Conservation (phyloP, 2,329 filamentous ascomycete species). For the Diaporthe sp. region DNA sequence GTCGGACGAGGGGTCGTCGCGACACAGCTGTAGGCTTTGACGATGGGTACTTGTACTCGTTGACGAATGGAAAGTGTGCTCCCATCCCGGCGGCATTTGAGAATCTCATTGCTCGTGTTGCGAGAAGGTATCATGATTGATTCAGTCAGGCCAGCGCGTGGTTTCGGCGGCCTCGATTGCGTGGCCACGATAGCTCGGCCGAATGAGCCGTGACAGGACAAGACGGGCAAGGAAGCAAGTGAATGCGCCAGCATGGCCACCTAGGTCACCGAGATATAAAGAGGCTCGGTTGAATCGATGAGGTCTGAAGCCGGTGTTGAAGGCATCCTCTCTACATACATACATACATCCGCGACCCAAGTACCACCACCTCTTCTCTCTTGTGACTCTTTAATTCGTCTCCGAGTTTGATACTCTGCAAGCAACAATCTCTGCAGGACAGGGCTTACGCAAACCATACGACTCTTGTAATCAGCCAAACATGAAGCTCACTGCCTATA, state of each 20-base stretch:
- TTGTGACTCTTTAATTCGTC: background rate
- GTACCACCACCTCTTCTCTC: background rate
- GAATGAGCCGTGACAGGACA: background rate
- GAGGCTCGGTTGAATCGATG: background rate
- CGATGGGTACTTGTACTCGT: background rate
- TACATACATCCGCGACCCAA: too few species aligned
- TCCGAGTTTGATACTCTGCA: constrained; percentile 1
- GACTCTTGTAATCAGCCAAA: constrained; percentile 3
- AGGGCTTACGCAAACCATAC: background rate
- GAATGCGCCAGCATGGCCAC: background rate
- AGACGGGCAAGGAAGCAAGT: background rate
- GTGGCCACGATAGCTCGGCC: background rate
- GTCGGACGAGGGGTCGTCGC: background rate
- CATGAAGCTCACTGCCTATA: background rate
- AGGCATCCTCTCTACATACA: background rate
- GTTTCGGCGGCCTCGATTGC: background rate
- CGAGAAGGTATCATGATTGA: constrained; percentile 12
- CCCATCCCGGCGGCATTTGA: background rate
- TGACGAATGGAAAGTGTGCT: background rate
- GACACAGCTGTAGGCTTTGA: background rate
- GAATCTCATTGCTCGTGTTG: background rate
- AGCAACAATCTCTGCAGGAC: constrained; percentile 10
- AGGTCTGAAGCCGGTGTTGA: background rate
- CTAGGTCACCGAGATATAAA: background rate
- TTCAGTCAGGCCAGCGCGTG: background rate